phyloP scores from a whole-genome alignment of 331 rosid genomes.

The Malus hybrid region DNA sequence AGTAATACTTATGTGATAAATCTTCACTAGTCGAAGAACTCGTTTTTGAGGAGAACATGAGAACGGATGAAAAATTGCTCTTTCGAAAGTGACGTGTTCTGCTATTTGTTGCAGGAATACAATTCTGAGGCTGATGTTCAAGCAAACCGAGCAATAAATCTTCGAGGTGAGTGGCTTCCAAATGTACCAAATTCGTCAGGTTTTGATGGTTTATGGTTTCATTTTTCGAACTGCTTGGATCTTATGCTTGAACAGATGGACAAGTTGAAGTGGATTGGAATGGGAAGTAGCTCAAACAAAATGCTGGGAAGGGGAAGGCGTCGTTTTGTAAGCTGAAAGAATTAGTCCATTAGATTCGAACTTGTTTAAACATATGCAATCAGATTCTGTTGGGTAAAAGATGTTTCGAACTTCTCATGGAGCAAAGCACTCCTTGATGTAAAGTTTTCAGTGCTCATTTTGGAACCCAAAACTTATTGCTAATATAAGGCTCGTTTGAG shows the following conservation, averaged over 20 bases:
- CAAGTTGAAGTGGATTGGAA: slow-evolving; percentile 52
- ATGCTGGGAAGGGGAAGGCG: neutral
- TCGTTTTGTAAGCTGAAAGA: neutral
- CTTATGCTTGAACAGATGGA: slow-evolving; percentile 49
- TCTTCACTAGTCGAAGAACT: neutral
- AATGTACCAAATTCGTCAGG: neutral
- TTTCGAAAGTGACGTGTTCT: neutral
- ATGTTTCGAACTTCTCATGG: neutral
- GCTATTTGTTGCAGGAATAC: slow-evolving; percentile 38
- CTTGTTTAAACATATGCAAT: no score
- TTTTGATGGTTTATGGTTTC: neutral
- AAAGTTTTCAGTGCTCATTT: neutral
- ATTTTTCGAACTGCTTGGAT: neutral
- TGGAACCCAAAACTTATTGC: neutral
- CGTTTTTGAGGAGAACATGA: neutral
- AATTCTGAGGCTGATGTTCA: slow-evolving; percentile 69
- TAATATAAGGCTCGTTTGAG: neutral
- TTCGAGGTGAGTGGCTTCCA: slow-evolving; percentile 40
- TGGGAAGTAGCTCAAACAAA: slow-evolving; percentile 12
- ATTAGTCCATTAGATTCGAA: neutral
- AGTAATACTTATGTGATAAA: neutral
- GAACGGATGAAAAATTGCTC: neutral
- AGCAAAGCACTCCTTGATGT: neutral
- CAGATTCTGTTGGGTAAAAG: neutral
- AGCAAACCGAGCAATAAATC: slow-evolving; percentile 61